Conservation (phyloP, 345 rosid genomes). For the Gossypium australe region DNA sequence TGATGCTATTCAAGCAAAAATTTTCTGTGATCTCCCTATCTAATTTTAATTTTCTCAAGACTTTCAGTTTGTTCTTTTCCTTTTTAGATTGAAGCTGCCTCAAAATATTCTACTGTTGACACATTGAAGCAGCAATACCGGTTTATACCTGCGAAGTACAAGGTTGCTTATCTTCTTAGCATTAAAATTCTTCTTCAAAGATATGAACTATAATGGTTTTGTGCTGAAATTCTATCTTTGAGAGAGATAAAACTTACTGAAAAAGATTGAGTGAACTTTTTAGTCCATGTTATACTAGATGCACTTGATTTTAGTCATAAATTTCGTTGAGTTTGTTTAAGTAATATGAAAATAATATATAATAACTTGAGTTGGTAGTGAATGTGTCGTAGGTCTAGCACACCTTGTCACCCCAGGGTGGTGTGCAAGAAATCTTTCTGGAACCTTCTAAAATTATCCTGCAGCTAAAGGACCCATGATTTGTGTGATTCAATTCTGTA, state of each 20-base stretch:
- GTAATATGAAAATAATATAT: not conserved
- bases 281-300: not conserved
- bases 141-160: constrained; percentile 74
- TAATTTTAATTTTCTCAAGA: constrained; percentile 9
- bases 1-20: not conserved
- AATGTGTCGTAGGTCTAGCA: not conserved
- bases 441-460: not conserved
- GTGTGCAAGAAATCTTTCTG: not conserved
- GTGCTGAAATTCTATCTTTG: not conserved
- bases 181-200: not conserved
- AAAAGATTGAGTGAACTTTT: not conserved
- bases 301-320: not conserved
- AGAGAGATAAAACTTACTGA: not conserved
- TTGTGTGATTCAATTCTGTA: not conserved
- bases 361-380: not conserved
- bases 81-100: constrained; percentile 81
- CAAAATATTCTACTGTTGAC: constrained; percentile 91
- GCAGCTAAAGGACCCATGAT: not conserved
- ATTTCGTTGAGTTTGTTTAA: not conserved
- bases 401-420: not conserved
- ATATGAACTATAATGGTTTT: not conserved
- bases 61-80: constrained; percentile 11
- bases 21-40: constrained; percentile 1
- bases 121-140: constrained; percentile 79
- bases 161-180: constrained; percentile 46